A percentile compares a stretch with the other conserved stretches of the same genome.
phyloP scores from a whole-genome alignment of 2,329 filamentous ascomycete species.

The Ophiostoma perfectum region DNA sequence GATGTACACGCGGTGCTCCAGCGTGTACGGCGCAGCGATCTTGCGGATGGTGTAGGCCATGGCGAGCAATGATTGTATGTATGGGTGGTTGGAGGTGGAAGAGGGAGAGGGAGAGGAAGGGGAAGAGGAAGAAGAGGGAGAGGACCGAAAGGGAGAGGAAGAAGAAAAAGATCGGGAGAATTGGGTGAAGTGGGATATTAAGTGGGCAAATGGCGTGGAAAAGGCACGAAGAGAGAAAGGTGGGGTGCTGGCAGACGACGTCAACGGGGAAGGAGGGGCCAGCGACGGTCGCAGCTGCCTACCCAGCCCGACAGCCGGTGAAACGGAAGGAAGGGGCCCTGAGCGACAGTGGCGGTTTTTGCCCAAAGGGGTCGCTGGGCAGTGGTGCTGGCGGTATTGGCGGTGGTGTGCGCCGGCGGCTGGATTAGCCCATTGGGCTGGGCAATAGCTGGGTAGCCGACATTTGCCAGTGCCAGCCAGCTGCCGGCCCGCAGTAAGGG shows the following conservation, averaged over 20 bases:
- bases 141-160: background rate
- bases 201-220: conserved; percentile 16
- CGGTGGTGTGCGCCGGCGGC: background rate
- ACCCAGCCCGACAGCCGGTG: conserved; percentile 4
- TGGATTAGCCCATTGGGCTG: background rate
- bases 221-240: conserved; percentile 20
- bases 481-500: background rate
- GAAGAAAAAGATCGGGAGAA: background rate
- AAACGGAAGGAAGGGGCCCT: background rate
- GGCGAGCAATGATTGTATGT: conserved; percentile 25
- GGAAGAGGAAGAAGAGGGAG: conserved; percentile 2
- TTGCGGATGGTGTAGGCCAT: conserved; percentile 78
- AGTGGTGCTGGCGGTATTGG: background rate
- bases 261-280: conserved; percentile 14
- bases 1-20: conserved; percentile 95
- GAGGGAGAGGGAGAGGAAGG: conserved; percentile 11
- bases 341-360: background rate
- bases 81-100: conserved; percentile 24
- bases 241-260: conserved; percentile 19
- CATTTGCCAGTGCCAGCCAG: conserved; percentile 11
- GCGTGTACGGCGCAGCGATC: conserved; percentile 81
- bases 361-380: background rate
- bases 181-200: conserved; percentile 8
- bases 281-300: background rate
- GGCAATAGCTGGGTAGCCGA: background rate